These are phyloP conservation scores for Metarhizium sp. DNA, from an alignment of 2,329 filamentous ascomycete species.

Conservation along the genomic window DNA sequence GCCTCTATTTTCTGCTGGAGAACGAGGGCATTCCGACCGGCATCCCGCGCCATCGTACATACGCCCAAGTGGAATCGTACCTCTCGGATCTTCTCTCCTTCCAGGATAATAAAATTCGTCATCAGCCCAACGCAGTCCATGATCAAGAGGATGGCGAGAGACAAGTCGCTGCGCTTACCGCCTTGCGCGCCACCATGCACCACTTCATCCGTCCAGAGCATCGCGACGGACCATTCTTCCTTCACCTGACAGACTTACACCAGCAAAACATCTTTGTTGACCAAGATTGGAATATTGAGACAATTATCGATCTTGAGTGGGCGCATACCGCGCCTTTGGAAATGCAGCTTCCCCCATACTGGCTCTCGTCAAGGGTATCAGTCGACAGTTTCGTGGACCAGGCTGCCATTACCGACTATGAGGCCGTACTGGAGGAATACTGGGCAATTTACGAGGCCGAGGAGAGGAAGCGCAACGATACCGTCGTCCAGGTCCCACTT, in stretches of 20 bases:
- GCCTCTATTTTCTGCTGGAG: constrained; percentile 21
- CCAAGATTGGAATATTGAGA: constrained; percentile 19
- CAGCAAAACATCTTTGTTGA: constrained; percentile 26
- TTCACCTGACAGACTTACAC: constrained; percentile 25
- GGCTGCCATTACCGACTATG: not conserved
- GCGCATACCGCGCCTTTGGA: constrained; percentile 14
- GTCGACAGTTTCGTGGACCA: constrained; percentile 5
- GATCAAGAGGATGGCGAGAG: constrained; percentile 15
- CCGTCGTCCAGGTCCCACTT: not conserved
- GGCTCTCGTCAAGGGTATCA: constrained; percentile 12
- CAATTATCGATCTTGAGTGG: constrained; percentile 23
- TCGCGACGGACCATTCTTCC: constrained; percentile 22
- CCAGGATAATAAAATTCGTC: constrained; percentile 22
- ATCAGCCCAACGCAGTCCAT: constrained; percentile 23
- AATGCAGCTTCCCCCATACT: constrained; percentile 17
- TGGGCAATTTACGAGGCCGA: constrained; percentile 8
- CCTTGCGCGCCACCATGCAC: constrained; percentile 17
- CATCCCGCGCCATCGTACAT: constrained; percentile 22
- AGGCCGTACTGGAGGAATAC: constrained; percentile 5
- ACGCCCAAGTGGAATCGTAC: constrained; percentile 18
- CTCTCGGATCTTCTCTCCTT: constrained; percentile 20
- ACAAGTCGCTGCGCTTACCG: constrained; percentile 18
- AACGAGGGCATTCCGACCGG: constrained; percentile 22
- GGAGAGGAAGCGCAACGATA: constrained; percentile 4
- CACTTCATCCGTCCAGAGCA: constrained; percentile 12